Percentiles rank a stretch among this genome's conserved stretches.
phyloP scores from a whole-genome alignment of 2,329 filamentous ascomycete genomes.

The Juglanconis oblonga region DNA sequence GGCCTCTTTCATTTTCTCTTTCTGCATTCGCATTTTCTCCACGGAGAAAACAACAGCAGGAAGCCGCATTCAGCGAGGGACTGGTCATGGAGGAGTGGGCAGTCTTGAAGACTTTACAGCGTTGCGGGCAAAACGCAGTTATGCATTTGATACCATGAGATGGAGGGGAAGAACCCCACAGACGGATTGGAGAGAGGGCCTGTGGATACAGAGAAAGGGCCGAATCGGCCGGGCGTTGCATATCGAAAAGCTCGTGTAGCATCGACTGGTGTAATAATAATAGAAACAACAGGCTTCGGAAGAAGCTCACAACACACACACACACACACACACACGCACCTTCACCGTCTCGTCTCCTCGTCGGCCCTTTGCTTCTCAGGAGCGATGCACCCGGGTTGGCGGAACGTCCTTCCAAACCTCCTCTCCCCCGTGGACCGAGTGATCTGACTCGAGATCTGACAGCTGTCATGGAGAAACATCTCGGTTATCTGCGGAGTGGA shows the following conservation, averaged over 20 bases:
- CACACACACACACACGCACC: no score
- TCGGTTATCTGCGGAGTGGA: no score
- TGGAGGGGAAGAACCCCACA: neutral
- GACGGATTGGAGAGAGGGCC: neutral
- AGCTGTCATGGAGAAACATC: no score
- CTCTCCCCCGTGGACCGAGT: no score
- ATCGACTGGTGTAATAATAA: neutral
- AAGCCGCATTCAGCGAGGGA: neutral
- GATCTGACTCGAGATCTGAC: no score
- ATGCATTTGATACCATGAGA: conserved; percentile 18
- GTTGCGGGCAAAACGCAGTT: neutral
- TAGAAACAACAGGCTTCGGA: neutral
- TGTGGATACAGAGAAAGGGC: neutral
- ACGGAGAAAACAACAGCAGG: neutral
- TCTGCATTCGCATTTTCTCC: neutral
- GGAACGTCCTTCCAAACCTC: no score
- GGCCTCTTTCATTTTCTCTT: neutral
- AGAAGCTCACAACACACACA: neutral
- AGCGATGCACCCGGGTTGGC: no score
- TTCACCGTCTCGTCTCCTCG: no score
- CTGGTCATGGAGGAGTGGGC: neutral
- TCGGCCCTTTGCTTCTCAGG: no score
- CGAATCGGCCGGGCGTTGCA: neutral
- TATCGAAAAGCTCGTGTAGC: neutral
- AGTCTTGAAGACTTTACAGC: neutral